Conservation (phyloP, 352 stramenopile species). For the Saprolegnia parasitica region DNA sequence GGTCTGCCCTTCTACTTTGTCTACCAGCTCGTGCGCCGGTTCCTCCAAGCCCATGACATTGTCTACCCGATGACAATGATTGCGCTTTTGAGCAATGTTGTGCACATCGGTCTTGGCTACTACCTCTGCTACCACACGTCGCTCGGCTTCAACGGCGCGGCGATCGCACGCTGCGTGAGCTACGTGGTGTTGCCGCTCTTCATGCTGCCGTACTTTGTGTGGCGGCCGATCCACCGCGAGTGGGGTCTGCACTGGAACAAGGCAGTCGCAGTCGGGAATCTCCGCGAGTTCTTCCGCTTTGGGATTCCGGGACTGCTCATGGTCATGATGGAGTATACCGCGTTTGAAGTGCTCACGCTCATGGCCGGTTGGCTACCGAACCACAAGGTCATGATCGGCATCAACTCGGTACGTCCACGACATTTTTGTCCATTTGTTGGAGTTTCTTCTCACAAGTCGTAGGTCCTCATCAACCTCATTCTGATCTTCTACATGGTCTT, state of each 20-base stretch:
- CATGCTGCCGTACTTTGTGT: conserved; percentile 36
- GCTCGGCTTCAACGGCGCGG: conserved; percentile 56
- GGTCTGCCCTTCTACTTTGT: conserved; percentile 66
- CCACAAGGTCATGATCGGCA: conserved; percentile 56
- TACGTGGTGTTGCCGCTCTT: conserved; percentile 56
- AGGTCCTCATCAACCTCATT: conserved; percentile 57
- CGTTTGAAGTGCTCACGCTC: conserved; percentile 53
- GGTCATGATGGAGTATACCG: conserved; percentile 64
- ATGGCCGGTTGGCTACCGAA: conserved; percentile 54
- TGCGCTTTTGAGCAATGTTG: conserved; percentile 53
- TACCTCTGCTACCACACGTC: conserved; percentile 70
- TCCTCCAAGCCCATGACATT: conserved; percentile 72
- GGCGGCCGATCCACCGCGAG: conserved; percentile 44
- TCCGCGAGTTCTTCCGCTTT: conserved; percentile 45
- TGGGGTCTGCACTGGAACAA: conserved; percentile 55
- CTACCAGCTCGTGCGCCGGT: conserved; percentile 70
- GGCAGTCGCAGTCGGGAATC: conserved; percentile 40
- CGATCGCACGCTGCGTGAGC: conserved; percentile 53
- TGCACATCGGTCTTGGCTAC: conserved; percentile 60
- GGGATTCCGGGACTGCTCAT: conserved; percentile 53
- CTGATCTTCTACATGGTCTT: conserved; percentile 68
- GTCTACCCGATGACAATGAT: conserved; percentile 56
- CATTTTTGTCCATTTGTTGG: background rate
- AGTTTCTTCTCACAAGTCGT: background rate
- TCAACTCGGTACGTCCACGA: conserved; percentile 39